Percentiles rank a stretch among this genome's conserved stretches.
phyloP scores from a whole-genome alignment of 768 basidiomycete species.

The Rhizopogon roseolus region DNA sequence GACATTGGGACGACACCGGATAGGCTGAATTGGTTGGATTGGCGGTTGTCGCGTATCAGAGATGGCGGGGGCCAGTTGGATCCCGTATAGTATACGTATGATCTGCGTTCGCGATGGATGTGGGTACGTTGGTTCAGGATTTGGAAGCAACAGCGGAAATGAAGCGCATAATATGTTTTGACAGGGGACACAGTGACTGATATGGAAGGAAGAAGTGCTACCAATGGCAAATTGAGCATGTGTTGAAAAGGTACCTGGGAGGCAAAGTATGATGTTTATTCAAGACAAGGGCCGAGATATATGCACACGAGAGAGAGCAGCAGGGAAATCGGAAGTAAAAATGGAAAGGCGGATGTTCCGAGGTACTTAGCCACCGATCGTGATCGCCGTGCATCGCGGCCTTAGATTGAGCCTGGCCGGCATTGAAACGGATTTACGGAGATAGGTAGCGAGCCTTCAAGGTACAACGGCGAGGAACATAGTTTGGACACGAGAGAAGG shows the following conservation, averaged over 20 bases:
- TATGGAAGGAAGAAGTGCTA: not conserved
- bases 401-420: slow-evolving; percentile 3
- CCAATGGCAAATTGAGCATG: not conserved
- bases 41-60: too few relatives aligned
- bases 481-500: not conserved
- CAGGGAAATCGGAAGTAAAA: not conserved
- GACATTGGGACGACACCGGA: too few relatives aligned
- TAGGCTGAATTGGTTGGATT: too few relatives aligned
- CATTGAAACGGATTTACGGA: slow-evolving; percentile 4
- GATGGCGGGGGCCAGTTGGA: not conserved
- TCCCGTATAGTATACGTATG: not conserved
- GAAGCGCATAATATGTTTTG: not conserved
- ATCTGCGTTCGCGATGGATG: too few relatives aligned
- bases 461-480: not conserved
- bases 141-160: not conserved
- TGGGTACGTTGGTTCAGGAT: too few relatives aligned
- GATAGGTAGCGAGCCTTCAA: not conserved
- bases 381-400: not conserved
- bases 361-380: not conserved
- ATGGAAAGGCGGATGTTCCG: not conserved
- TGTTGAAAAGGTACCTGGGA: not conserved
- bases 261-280: not conserved
- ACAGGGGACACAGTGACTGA: not conserved
- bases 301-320: not conserved
- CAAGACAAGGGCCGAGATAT: too few relatives aligned